Base-by-base conservation (phyloP, 805 yeast species). In the Ogataea neopini region DNA sequence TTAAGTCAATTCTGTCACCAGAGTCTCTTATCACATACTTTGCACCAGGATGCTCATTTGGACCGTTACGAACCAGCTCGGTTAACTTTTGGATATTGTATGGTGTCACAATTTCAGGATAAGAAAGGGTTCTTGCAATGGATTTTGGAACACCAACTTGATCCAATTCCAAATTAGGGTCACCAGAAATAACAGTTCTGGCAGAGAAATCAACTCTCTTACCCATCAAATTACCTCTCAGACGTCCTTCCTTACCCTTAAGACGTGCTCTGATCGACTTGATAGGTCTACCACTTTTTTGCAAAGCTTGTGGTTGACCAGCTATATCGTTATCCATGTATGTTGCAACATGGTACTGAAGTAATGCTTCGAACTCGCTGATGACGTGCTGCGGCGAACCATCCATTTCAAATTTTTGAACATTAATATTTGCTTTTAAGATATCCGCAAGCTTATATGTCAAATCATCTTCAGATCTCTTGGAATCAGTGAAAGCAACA, bases 261-360 rank as follows among this genome's bases (percentile, higher is more conserved):
- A 94, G 78, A 75, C 99, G 91, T n/a, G 99, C 98, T 73, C 99
- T 84, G 61, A 94, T 94, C 38, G 97, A 89, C 68, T 94, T 94
- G 57, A 94, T 95, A 2, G 99, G 99, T 71, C 99, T 86, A 49
- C 99, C 99, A 48, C 97, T 88, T 70, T 94, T 94, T 66, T 94
- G 99, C 53, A 94, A 78, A 28, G 99, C 99, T 69, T 92, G 99
- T 0, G 99, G 99, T 73, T 94, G 99, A 53, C 99, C 99, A 11
- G 99, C 99, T 70, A 94, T 94, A 72, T 94, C 98, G 68, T 94
- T 94, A 72, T 94, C 99, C 99, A 94, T 94, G 67, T 94, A 94
- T 0, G 99, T 94, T 6, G 99, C 99, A 44, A 94, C 97, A 62
- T 94, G 99, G 69, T 90, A 94, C 67, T 94, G 99, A 50, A 94